These are phyloP conservation scores for Amauroascus verrucosus DNA, from an alignment of 2,329 filamentous ascomycete genomes.

Conservation along the genomic window DNA sequence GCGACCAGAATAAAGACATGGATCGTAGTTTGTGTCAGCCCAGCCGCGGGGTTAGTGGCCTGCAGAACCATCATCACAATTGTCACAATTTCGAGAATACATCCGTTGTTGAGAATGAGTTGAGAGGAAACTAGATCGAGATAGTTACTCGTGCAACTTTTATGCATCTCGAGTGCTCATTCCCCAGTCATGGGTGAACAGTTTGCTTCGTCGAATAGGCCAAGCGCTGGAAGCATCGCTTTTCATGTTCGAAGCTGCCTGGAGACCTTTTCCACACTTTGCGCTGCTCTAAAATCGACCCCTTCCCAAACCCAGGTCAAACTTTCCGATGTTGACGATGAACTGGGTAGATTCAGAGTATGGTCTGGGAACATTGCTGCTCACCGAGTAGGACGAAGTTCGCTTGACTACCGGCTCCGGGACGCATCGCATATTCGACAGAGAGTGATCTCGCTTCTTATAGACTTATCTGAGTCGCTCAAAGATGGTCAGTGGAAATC, in stretches of 20 bases:
- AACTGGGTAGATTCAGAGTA: slow-evolving; percentile 13
- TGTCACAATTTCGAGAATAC: too few relatives aligned
- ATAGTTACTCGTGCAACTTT: too few relatives aligned
- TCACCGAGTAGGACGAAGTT: slow-evolving; percentile 9
- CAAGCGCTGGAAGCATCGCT: neutral
- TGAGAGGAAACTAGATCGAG: too few relatives aligned
- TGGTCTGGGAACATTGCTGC: slow-evolving; percentile 16
- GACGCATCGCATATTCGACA: slow-evolving; percentile 9
- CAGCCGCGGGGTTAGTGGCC: too few relatives aligned
- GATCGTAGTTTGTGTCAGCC: too few relatives aligned
- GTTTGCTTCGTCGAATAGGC: neutral
- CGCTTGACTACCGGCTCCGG: slow-evolving; percentile 14
- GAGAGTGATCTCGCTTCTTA: neutral
- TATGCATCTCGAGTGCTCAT: too few relatives aligned
- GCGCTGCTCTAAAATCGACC: neutral
- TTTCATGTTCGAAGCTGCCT: neutral
- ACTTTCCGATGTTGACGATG: slow-evolving; percentile 1
- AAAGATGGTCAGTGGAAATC: neutral
- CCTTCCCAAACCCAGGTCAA: neutral
- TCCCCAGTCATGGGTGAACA: neutral
- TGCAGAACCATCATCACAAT: too few relatives aligned
- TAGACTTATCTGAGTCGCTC: slow-evolving; percentile 1
- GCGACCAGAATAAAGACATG: too few relatives aligned
- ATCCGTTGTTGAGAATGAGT: too few relatives aligned
- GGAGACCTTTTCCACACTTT: neutral